phyloP scores from a whole-genome alignment of 805 yeast species.

The Candida ulmi region DNA sequence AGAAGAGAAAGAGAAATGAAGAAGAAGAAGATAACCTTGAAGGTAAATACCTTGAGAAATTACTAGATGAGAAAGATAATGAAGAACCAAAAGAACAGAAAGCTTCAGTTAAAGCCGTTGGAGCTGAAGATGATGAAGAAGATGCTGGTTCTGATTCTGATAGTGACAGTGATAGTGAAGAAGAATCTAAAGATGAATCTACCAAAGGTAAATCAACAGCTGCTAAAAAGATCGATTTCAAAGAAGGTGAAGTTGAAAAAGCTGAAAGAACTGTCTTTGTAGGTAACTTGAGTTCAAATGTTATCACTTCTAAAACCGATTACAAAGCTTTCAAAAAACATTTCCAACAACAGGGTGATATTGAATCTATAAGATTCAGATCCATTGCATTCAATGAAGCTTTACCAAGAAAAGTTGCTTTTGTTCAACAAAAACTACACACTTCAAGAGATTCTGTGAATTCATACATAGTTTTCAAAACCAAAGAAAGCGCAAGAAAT shows the following conservation, averaged over 20 bases:
- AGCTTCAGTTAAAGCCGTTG: too few species aligned
- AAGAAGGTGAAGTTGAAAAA: constrained; percentile 69
- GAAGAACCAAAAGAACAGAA: constrained; percentile 14
- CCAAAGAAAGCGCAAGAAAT: constrained; percentile 39
- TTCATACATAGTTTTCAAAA: constrained; percentile 78
- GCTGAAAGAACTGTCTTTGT: constrained; percentile 84
- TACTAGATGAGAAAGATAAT: constrained; percentile 28
- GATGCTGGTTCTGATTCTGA: constrained; percentile 17
- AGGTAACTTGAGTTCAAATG: constrained; percentile 71
- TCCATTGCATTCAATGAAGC: constrained; percentile 86
- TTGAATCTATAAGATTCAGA: constrained; percentile 83
- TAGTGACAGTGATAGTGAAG: too few species aligned
- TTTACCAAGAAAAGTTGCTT: constrained; percentile 89
- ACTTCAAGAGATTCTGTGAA: constrained; percentile 75
- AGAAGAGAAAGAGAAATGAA: constrained; percentile 19
- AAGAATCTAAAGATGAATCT: constrained; percentile 6
- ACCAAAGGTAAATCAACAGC: constrained; percentile 9
- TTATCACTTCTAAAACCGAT: constrained; percentile 55
- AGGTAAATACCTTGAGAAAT: constrained; percentile 44
- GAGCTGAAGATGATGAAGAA: constrained; percentile 14
- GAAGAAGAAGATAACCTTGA: constrained; percentile 46
- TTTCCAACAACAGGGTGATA: constrained; percentile 36
- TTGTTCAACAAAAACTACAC: constrained; percentile 72
- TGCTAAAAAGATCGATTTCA: constrained; percentile 46
- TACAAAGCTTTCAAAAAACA: constrained; percentile 60